Evolutionary conservation across 805 yeast species (phyloP), one percentile per base, ranked within the genome.

Genomic region (Wickerhamomyces subpelliculosus): DNA sequence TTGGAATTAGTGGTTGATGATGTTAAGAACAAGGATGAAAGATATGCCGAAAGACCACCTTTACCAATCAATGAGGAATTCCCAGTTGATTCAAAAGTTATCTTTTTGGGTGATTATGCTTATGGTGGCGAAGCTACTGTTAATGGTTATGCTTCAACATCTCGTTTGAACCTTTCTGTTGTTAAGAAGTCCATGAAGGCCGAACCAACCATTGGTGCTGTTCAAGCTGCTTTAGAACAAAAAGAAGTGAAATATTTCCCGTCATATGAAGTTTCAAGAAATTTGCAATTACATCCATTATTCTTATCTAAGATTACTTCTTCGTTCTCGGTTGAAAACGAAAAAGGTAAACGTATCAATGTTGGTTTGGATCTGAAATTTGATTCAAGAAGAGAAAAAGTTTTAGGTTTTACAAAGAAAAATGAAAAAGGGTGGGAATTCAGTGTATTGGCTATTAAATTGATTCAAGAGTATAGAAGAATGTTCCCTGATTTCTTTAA

Each of bases 321-420:
- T 8, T 73, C 77, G 8, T 84, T 67, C 49, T 61, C 81, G 65
- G 67, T 89, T 42, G 71, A 67, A 23, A 77, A 73, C 42, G 68
- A 69, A 17, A 63, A 65, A 25, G 72, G 72, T 18, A 73, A 65
- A 45, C 71, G 72, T 45, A 52, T 70, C 9, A 83, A 89, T 54
- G 67, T 93, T 51, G 97, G 97, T 17, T 66, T 93, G 45, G 84
- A 82, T 40, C 68, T 93, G 58, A 89, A 89, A 61, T 84, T 80
- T 60, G 96, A 89, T 47, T 75, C 75, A 18, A 75, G 76, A 42
- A 76, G 87, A 48, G 73, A 75, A 51, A 90, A 90, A 60, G 97
- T 86, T 4, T 68, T 89, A 45, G 98, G 97, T 5, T 90, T 78
- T 63, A 78, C 96, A 2, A 73, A 79, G 42, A 78, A 80, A 52